Evolutionary conservation across 2,329 filamentous ascomycete genomes (phyloP), one percentile per base, ranked within the genome.

Genomic region (Stenocarpella maydis): DNA sequence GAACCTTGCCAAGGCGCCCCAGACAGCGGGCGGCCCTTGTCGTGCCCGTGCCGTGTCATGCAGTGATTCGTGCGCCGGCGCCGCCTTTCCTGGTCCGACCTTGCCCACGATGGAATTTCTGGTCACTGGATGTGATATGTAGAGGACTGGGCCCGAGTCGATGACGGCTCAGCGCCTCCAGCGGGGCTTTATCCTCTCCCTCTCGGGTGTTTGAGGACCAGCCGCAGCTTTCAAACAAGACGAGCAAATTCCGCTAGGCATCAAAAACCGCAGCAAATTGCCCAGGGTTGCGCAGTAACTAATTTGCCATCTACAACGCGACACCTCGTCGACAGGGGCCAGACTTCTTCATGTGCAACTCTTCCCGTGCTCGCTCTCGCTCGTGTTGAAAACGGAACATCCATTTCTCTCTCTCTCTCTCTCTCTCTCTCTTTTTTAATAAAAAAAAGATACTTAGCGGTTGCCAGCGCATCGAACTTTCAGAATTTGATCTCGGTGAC

Each of bases 31-130:
- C 50, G 26, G 39, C 41, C 65, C 65, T 67, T 34, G 65, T 60
- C 53, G 34, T 31, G 24, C 45, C 47, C 43, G 45, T 50, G 65
- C 65, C 65, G 65, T 67, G 65, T 67, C 65, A 67, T 67, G 65
- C 65, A 41, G 41, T 67, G 65, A 67, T 67, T 67, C 52, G 65
- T 50, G 45, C 43, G 50, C 65, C 31, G 39, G 34, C 49, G 39
- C 37, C 50, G 39, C 41, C 31, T 26, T 67, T n/a, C 53, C 55
- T 55, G 52, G 65, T 60, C 45, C 41, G 65, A 60, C 65, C 53
- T 67, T 67, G 65, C 41, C 50, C n/a, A 19, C 28, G 53, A 21
- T 17, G 41, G 21, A 63, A 19, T 26, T 6, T 47, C 14, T 63
- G 58, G 58, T 63, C 43, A 49, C 28, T 49, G 41, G 58, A 19